Evolutionary conservation across 768 basidiomycete genomes (phyloP).

Genomic region (Lactarius akahatsu): DNA sequence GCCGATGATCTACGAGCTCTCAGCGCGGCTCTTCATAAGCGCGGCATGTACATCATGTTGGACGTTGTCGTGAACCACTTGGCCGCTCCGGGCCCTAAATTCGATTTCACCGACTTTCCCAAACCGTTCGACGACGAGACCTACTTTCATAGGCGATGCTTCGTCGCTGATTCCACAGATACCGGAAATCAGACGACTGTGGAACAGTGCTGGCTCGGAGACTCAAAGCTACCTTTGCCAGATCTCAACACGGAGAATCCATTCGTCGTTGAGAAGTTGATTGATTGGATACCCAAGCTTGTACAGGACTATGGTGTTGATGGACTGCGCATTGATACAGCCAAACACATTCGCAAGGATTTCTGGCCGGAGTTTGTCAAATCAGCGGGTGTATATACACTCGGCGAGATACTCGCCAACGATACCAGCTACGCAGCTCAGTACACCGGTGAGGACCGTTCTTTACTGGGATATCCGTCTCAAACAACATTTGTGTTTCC

Average conservation of each 20-base stretch:
- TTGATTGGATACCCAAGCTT: conserved; percentile 48
- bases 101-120: conserved; percentile 31
- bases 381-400: conserved; percentile 50
- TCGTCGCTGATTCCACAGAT: conserved; percentile 41
- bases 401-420: conserved; percentile 55
- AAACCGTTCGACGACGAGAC: conserved; percentile 39
- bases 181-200: conserved; percentile 44
- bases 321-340: conserved; percentile 58
- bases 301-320: conserved; percentile 51
- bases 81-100: conserved; percentile 38
- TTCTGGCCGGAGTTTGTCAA: conserved; percentile 56
- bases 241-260: conserved; percentile 57
- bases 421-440: conserved; percentile 40
- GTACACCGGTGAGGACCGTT: conserved; percentile 41
- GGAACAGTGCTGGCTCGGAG: conserved; percentile 63
- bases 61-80: conserved; percentile 66
- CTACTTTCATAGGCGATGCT: conserved; percentile 43
- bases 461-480: background rate
- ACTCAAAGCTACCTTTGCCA: conserved; percentile 49
- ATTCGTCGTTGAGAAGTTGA: conserved; percentile 44
- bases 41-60: conserved; percentile 60
- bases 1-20: conserved; percentile 51
- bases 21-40: conserved; percentile 45
- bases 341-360: conserved; percentile 52
- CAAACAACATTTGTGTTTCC: background rate